Base-by-base conservation (phyloP, 2,329 filamentous ascomycete genomes). In the Xylariomycetidae sp. region DNA sequence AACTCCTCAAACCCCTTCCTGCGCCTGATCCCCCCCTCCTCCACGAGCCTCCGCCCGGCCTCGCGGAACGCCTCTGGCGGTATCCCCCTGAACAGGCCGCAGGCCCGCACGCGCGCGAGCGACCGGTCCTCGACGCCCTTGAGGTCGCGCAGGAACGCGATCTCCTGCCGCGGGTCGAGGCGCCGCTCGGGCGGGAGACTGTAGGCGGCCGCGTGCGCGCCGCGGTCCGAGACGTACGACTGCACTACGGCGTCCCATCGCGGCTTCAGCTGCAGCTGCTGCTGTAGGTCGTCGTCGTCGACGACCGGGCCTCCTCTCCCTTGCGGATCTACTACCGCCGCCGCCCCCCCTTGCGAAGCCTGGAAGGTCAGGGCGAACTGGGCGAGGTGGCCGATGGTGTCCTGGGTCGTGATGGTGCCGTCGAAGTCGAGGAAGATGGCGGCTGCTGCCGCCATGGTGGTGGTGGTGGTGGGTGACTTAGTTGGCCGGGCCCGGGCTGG, bases 371-470 rank as follows among this genome's bases (percentile, higher is more conserved):
- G 62, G 33, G 66, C 68, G 16, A 61, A 61, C 13, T 58, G 45
- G 28, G 65, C 70, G 4, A 79, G 62, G 25, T 62, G 54, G 34
- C 56, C 52, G 25, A 77, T 70, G 25, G 73, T 77, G 56, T 79
- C 74, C 18, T 63, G 39, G 10, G 59, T 55, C 13, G 74, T 77
- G 43, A 79, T 75, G 12, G 74, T 79, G 39, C 72, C 71, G 53
- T 79, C 74, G 51, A 79, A 79, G 48, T 79, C 74, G 14, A 79
- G 62, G 22, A 78, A 51, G 25, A 79, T 57, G 41, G n/a, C n/a
- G n/a, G 63, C n/a, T n/a, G n/a, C n/a, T n/a, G n/a, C n/a, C n/a
- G n/a, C n/a, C n/a, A n/a, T n/a, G 28, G 16, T 41, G 26, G n/a
- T 22, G 22, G 12, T 31, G 34, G 7, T 26, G 17, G 13, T 2